These are phyloP conservation scores for Sesbania bispinosa DNA, from an alignment of 306 rosid species.

Conservation along the genomic window DNA sequence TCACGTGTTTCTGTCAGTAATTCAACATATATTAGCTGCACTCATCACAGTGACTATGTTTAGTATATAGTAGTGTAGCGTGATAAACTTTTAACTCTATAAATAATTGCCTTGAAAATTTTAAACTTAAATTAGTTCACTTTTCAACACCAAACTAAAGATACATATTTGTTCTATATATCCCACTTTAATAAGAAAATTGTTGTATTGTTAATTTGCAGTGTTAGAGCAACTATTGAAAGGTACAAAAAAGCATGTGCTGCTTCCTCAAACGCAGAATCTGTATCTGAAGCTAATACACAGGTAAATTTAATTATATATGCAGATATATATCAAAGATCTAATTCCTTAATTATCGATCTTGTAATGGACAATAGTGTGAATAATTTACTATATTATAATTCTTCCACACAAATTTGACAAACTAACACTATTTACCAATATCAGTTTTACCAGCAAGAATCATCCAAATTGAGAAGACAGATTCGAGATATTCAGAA, in stretches of 20 bases:
- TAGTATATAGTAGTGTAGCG: too few relatives aligned
- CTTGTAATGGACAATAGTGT: too few relatives aligned
- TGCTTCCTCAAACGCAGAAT: conserved; percentile 62
- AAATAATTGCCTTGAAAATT: too few relatives aligned
- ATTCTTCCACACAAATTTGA: not conserved
- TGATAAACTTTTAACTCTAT: too few relatives aligned
- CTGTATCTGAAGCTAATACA: conserved; percentile 72
- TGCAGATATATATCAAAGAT: not conserved
- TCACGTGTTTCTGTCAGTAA: not conserved
- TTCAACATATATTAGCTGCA: not conserved
- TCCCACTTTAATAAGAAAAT: not conserved
- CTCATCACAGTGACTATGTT: not conserved
- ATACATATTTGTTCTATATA: not conserved
- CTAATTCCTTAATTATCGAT: too few relatives aligned
- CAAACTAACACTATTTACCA: not conserved
- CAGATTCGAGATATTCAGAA: conserved; percentile 87
- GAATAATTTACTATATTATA: not conserved
- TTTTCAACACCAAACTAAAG: too few relatives aligned
- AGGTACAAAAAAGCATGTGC: conserved; percentile 87
- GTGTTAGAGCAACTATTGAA: conserved; percentile 85
- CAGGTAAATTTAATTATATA: conserved; percentile 48
- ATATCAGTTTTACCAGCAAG: conserved; percentile 89
- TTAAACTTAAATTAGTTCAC: too few relatives aligned
- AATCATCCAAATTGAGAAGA: conserved; percentile 75
- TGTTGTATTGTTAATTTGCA: conserved; percentile 31